Evolutionary conservation across 2,329 filamentous ascomycete genomes (phyloP).

Genomic region (Cladophialophora carrionii): DNA sequence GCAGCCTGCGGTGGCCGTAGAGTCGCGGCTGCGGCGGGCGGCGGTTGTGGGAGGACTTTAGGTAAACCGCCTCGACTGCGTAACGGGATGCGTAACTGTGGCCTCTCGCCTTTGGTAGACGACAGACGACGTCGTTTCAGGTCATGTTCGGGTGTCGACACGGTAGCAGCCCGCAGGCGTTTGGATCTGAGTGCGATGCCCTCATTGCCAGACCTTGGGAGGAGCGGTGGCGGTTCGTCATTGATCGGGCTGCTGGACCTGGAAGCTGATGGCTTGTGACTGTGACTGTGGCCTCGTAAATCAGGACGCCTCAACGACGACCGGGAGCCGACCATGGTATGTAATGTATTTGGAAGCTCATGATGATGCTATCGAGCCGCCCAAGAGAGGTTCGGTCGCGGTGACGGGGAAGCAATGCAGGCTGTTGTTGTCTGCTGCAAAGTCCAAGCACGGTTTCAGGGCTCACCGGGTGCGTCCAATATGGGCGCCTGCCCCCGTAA

Average conservation of each 20-base stretch:
- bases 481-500: slow-evolving; percentile 15
- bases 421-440: slow-evolving; percentile 14
- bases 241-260: slow-evolving; percentile 37
- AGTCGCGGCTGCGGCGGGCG: slow-evolving; percentile 15
- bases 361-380: slow-evolving; percentile 32
- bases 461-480: slow-evolving; percentile 3
- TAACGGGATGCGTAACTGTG: slow-evolving; percentile 37
- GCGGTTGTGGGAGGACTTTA: slow-evolving; percentile 24
- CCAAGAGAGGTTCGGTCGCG: slow-evolving; percentile 15
- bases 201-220: slow-evolving; percentile 25
- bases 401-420: slow-evolving; percentile 15
- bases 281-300: slow-evolving; percentile 27
- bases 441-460: slow-evolving; percentile 20
- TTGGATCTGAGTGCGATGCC: slow-evolving; percentile 30
- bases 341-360: slow-evolving; percentile 33
- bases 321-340: slow-evolving; percentile 42
- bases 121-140: slow-evolving; percentile 37
- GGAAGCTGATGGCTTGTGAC: slow-evolving; percentile 19
- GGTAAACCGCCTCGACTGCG: slow-evolving; percentile 34
- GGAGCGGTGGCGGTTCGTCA: slow-evolving; percentile 34
- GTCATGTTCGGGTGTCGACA: slow-evolving; percentile 27
- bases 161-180: slow-evolving; percentile 31
- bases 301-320: slow-evolving; percentile 40
- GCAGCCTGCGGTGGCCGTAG: slow-evolving; percentile 18
- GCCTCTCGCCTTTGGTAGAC: slow-evolving; percentile 28